A percentile compares a stretch with the other conserved stretches of the same genome.
phyloP scores from a whole-genome alignment of 768 basidiomycete genomes.

The Boletellus sp. region DNA sequence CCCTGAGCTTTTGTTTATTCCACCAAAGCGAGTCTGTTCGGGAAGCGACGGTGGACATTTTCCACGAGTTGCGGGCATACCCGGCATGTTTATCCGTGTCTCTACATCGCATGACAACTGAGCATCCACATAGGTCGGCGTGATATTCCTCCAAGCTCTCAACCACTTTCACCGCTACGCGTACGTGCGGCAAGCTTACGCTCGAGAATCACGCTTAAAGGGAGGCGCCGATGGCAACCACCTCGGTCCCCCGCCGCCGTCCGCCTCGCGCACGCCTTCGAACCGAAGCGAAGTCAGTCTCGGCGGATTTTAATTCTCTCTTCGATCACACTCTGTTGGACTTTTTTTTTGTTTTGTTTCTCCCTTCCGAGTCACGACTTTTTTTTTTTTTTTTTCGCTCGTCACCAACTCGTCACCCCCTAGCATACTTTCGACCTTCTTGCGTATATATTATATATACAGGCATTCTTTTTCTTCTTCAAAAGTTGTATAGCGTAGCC shows the following conservation, averaged over 20 bases:
- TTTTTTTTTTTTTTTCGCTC: too few species aligned
- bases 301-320: slow-evolving; percentile 28
- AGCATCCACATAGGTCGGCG: slow-evolving; percentile 56
- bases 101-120: background rate
- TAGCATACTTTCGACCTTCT: slow-evolving; percentile 32
- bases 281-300: slow-evolving; percentile 46
- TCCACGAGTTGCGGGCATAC: slow-evolving; percentile 73
- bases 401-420: background rate
- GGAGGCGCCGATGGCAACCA: slow-evolving; percentile 26
- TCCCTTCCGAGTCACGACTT: too few species aligned
- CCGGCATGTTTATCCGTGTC: slow-evolving; percentile 49
- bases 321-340: background rate
- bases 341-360: background rate
- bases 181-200: slow-evolving; percentile 78
- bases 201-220: slow-evolving; percentile 45
- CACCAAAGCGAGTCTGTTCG: slow-evolving; percentile 78
- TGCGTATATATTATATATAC: slow-evolving; percentile 19
- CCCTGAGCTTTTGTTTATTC: slow-evolving; percentile 86
- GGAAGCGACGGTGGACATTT: slow-evolving; percentile 76
- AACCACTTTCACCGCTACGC: slow-evolving; percentile 91
- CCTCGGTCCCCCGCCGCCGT: slow-evolving; percentile 32
- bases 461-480: too few species aligned
- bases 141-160: slow-evolving; percentile 69
- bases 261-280: slow-evolving; percentile 39
- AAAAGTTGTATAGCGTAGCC: background rate